Conservation (phyloP, 305 asterid genomes). For the Solanum chacoense region DNA sequence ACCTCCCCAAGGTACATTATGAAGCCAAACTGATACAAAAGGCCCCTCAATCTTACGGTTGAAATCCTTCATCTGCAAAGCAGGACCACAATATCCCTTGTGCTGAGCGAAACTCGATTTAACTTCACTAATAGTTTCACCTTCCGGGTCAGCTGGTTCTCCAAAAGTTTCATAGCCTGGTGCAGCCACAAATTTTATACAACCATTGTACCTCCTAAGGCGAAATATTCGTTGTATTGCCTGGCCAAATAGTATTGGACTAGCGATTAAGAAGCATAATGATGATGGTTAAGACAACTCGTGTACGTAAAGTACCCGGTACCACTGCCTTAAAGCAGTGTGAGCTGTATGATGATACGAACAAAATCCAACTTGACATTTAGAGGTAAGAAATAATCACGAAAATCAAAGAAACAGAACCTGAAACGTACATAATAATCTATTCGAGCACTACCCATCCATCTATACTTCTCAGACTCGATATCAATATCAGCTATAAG, state of each 20-base stretch:
- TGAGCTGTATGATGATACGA: neutral
- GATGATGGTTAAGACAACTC: neutral
- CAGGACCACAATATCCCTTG: conserved; percentile 55
- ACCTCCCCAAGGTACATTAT: conserved; percentile 93
- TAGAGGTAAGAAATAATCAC: neutral
- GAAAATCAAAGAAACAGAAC: neutral
- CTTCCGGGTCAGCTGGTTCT: conserved; percentile 35
- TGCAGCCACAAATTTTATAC: conserved; percentile 52
- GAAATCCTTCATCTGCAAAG: conserved; percentile 6
- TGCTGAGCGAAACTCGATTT: conserved; percentile 20
- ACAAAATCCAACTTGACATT: neutral
- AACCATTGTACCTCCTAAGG: conserved; percentile 71
- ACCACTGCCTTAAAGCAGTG: neutral
- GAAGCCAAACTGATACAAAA: conserved; percentile 90
- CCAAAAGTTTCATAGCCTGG: conserved; percentile 47
- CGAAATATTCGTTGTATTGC: conserved; percentile 56
- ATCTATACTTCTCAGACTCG: conserved; percentile 91
- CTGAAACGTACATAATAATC: conserved; percentile 49
- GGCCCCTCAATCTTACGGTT: conserved; percentile 81
- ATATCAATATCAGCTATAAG: conserved; percentile 93
- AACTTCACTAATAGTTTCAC: conserved; percentile 11
- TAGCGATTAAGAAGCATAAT: neutral
- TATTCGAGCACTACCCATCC: conserved; percentile 98
- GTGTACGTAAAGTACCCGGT: neutral
- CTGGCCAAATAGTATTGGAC: conserved; percentile 25